Evolutionary conservation across 1,284 basidiomycete species (phyloP).

Genomic region (Apiotrichum mycotoxinovorans): DNA sequence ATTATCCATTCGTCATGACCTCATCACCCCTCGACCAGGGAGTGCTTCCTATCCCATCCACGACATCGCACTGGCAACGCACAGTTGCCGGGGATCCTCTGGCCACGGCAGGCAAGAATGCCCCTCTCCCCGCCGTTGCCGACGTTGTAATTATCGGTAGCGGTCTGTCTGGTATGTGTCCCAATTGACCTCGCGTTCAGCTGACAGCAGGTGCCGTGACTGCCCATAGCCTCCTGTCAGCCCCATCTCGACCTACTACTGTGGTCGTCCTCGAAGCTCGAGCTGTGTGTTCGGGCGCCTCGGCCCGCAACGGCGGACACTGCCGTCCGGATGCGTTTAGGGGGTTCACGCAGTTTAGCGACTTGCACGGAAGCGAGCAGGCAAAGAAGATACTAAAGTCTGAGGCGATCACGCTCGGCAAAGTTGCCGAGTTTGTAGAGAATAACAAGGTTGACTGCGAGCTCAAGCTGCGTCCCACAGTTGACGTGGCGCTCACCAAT

Average conservation of each 20-base stretch:
- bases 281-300: conserved; percentile 33
- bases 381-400: conserved; percentile 28
- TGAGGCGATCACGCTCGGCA: conserved; percentile 24
- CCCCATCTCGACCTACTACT: neutral
- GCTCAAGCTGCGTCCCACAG: conserved; percentile 25
- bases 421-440: conserved; percentile 20
- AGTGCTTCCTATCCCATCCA: neutral
- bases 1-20: too few relatives aligned
- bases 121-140: conserved; percentile 21
- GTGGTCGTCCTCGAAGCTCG: conserved; percentile 37
- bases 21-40: neutral
- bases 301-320: conserved; percentile 34
- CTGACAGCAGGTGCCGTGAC: conserved; percentile 23
- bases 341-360: conserved; percentile 24
- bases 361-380: conserved; percentile 21
- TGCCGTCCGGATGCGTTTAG: conserved; percentile 34
- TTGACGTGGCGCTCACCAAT: conserved; percentile 22
- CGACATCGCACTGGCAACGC: conserved; percentile 25
- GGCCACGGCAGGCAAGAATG: conserved; percentile 20
- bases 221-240: conserved; percentile 24
- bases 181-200: neutral
- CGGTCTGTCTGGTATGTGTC: conserved; percentile 17
- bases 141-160: conserved; percentile 36
- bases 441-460: conserved; percentile 30
- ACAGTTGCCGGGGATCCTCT: conserved; percentile 24